These are phyloP conservation scores for Penicillium cosmopolitanum DNA, from an alignment of 495 filamentous ascomycete species.

Conservation along the genomic window DNA sequence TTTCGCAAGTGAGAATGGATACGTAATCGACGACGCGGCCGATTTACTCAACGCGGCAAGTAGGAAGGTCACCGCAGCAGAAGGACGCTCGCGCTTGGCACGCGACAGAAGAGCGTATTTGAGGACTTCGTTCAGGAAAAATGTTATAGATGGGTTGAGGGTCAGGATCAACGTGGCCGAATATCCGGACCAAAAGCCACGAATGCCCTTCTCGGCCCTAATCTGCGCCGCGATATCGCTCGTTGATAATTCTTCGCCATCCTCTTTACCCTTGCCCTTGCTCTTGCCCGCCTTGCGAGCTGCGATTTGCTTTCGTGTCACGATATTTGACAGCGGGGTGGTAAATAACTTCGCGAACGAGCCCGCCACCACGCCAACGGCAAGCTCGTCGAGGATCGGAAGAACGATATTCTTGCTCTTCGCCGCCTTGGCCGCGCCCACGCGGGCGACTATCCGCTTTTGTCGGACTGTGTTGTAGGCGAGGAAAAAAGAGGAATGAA, in stretches of 20 bases:
- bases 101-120: conserved; percentile 60
- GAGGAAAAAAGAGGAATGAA: conserved; percentile 84
- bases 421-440: conserved; percentile 35
- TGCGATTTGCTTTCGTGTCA: conserved; percentile 77
- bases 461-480: conserved; percentile 76
- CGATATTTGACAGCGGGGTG: conserved; percentile 81
- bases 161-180: conserved; percentile 79
- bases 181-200: conserved; percentile 91
- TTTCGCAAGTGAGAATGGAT: conserved; percentile 85
- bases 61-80: conserved; percentile 62
- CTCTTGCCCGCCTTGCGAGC: conserved; percentile 35
- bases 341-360: conserved; percentile 78
- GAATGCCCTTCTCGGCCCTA: conserved; percentile 67
- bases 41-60: conserved; percentile 83
- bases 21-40: conserved; percentile 77
- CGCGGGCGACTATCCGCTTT: conserved; percentile 54
- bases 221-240: conserved; percentile 67
- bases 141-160: conserved; percentile 84
- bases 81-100: conserved; percentile 54
- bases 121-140: conserved; percentile 76
- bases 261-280: neutral
- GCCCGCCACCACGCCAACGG: conserved; percentile 76
- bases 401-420: conserved; percentile 54
- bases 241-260: conserved; percentile 30
- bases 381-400: conserved; percentile 71